Evolutionary conservation across 768 basidiomycete species (phyloP).

Genomic region (Hericium coralloides): DNA sequence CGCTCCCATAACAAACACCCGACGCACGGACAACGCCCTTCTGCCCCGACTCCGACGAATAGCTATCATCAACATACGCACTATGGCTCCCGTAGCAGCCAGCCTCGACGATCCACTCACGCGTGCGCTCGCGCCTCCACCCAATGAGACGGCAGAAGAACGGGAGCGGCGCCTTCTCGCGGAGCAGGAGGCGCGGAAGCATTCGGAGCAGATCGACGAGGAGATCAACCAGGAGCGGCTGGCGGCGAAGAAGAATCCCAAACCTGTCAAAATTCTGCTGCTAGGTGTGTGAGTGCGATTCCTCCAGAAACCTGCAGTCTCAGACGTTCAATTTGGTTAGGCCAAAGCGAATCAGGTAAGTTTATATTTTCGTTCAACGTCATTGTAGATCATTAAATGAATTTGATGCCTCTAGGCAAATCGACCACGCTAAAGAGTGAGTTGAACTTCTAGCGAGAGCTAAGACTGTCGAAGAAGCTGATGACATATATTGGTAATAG

Average conservation of each 20-base stretch:
- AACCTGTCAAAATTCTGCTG: conserved; percentile 27
- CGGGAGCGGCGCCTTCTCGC: conserved; percentile 31
- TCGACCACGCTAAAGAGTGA: conserved; percentile 30
- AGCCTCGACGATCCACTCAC: conserved; percentile 45
- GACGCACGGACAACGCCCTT: background rate
- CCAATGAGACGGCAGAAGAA: conserved; percentile 43
- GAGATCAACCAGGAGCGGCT: conserved; percentile 23
- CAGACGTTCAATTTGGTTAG: conserved; percentile 3
- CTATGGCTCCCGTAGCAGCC: background rate
- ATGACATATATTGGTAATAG: conserved; percentile 24
- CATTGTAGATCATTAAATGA: too few species aligned
- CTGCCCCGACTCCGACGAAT: background rate
- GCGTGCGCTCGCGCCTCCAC: conserved; percentile 43
- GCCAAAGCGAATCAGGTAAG: conserved; percentile 26
- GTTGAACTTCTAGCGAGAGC: conserved; percentile 4
- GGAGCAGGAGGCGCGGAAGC: conserved; percentile 48
- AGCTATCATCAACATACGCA: background rate
- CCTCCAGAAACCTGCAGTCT: background rate
- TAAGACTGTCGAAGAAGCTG: too few species aligned
- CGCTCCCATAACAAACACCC: background rate
- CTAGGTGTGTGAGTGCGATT: conserved; percentile 19
- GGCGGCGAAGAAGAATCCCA: conserved; percentile 19
- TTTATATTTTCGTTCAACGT: background rate
- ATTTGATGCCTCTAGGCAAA: conserved; percentile 20
- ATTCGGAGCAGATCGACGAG: conserved; percentile 43